Conservation (phyloP, 1,284 basidiomycete genomes). For the Flammula alnicola region DNA sequence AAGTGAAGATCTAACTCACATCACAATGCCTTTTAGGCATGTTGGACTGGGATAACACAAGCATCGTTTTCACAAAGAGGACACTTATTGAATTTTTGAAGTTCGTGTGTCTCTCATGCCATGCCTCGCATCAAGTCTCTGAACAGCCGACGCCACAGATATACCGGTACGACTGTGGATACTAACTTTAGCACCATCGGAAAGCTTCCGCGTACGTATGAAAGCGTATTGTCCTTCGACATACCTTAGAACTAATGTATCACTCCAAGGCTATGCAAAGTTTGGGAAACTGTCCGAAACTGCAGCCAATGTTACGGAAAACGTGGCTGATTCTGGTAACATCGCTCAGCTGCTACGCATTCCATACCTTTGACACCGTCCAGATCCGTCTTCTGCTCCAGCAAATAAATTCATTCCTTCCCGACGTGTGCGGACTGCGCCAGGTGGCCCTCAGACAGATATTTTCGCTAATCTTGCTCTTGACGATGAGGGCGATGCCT, state of each 20-base stretch:
- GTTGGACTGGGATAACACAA: conserved; percentile 76
- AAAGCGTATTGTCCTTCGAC: neutral
- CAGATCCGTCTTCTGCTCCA: conserved; percentile 16
- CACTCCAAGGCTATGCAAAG: conserved; percentile 55
- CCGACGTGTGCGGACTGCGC: conserved; percentile 54
- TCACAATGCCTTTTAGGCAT: conserved; percentile 48
- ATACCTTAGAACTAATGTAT: neutral
- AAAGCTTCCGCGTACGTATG: conserved; percentile 68
- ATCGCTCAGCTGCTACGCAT: neutral
- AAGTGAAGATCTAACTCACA: conserved; percentile 4
- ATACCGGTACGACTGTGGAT: conserved; percentile 72
- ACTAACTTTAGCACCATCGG: conserved; percentile 71
- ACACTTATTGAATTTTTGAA: conserved; percentile 74
- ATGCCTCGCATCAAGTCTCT: conserved; percentile 4
- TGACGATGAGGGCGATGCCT: conserved; percentile 49
- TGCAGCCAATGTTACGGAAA: conserved; percentile 4
- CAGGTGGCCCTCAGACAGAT: conserved; percentile 52
- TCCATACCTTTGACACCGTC: conserved; percentile 1
- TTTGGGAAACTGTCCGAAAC: conserved; percentile 53
- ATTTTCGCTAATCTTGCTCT: conserved; percentile 52
- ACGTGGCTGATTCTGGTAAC: conserved; percentile 12
- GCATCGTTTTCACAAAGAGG: conserved; percentile 76
- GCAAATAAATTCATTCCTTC: conserved; percentile 48
- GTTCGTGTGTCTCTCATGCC: conserved; percentile 43
- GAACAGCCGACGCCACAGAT: conserved; percentile 42